These are phyloP conservation scores for Acanthamoeba sp. DNA, from an alignment of 208 protist genomes.

Conservation along the genomic window DNA sequence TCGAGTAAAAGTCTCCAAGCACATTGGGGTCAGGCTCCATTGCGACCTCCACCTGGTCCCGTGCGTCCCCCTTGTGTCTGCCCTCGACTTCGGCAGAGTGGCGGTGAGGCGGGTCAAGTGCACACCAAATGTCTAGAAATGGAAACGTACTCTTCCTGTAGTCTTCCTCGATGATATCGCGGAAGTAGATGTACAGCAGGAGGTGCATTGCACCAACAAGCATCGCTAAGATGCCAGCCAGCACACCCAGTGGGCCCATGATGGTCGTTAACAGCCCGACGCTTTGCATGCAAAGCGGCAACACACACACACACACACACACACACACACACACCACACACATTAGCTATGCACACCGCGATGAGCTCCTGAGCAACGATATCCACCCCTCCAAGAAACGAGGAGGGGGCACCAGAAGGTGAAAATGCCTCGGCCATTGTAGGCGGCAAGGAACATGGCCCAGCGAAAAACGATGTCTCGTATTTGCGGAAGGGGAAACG, in stretches of 20 bases:
- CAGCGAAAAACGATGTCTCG: background rate
- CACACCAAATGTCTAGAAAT: background rate
- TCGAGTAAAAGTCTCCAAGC: background rate
- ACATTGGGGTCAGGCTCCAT: conserved; percentile 8
- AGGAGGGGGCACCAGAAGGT: background rate
- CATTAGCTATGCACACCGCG: no score
- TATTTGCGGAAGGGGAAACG: background rate
- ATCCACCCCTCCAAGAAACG: no score
- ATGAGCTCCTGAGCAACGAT: no score
- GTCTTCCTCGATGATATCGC: conserved; percentile 8
- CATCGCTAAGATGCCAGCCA: background rate
- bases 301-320: no score
- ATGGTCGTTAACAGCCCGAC: background rate
- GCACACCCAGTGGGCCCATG: background rate
- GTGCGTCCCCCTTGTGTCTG: background rate
- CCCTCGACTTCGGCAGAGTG: background rate
- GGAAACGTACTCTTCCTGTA: conserved; percentile 6
- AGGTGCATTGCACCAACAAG: background rate
- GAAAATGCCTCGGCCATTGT: background rate
- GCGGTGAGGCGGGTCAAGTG: no score
- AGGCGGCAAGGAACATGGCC: conserved; percentile 17
- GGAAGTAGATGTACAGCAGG: background rate
- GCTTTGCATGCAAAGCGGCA: background rate
- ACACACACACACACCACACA: no score
- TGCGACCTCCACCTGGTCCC: background rate